These are phyloP conservation scores for Aspergillus haitiensis DNA, from an alignment of 495 filamentous ascomycete genomes.

Conservation along the genomic window DNA sequence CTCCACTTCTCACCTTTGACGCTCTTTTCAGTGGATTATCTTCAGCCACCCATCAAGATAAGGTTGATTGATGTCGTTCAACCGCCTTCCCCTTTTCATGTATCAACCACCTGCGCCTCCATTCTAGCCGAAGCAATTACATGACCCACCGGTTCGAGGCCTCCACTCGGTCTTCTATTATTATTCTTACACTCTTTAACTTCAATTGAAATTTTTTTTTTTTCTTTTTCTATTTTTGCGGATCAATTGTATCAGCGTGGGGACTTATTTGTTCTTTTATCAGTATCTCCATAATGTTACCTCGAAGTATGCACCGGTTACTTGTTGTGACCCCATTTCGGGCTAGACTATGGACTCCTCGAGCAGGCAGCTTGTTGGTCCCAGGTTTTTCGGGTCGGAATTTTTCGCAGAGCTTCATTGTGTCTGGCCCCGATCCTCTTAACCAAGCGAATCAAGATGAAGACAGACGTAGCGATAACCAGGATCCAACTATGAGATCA, in stretches of 20 bases:
- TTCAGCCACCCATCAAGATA: neutral
- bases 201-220: neutral
- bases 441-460: constrained; percentile 39
- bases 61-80: neutral
- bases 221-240: neutral
- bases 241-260: constrained; percentile 1
- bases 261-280: neutral
- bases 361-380: constrained; percentile 5
- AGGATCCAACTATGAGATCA: constrained; percentile 40
- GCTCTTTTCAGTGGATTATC: constrained; percentile 3
- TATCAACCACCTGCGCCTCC: neutral
- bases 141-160: neutral
- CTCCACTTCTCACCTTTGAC: constrained; percentile 3
- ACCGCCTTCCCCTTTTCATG: neutral
- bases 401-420: constrained; percentile 33
- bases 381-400: constrained; percentile 25
- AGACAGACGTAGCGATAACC: constrained; percentile 27
- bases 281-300: constrained; percentile 19
- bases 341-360: constrained; percentile 21
- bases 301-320: constrained; percentile 28
- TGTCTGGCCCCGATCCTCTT: constrained; percentile 32
- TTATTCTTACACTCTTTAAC: neutral
- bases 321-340: constrained; percentile 23
- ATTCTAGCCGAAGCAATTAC: neutral
- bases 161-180: neutral